A percentile compares a stretch with the other conserved stretches of the same genome.
These are phyloP conservation scores for Incumbomyces delicatus DNA, from an alignment of 2,329 filamentous ascomycete genomes.

Conservation along the genomic window DNA sequence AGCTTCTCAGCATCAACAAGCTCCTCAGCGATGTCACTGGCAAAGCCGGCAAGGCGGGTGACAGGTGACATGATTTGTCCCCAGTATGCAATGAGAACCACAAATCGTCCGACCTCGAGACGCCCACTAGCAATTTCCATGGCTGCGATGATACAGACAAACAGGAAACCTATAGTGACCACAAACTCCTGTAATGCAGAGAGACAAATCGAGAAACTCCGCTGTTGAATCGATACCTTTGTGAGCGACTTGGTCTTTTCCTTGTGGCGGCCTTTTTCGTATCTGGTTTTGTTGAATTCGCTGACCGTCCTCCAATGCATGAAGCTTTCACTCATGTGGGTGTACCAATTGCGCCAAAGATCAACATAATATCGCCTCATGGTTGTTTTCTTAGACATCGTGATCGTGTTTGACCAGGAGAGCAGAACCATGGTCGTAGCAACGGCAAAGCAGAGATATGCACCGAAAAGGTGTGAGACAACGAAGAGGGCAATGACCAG, in stretches of 20 bases:
- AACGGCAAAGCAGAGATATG: slow-evolving; percentile 47
- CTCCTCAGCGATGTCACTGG: slow-evolving; percentile 40
- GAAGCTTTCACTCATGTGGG: slow-evolving; percentile 49
- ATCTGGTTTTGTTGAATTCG: slow-evolving; percentile 47
- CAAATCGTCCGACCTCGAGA: slow-evolving; percentile 50
- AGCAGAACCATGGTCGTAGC: slow-evolving; percentile 41
- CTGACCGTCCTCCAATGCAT: slow-evolving; percentile 51
- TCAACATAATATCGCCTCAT: slow-evolving; percentile 31
- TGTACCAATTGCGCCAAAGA: slow-evolving; percentile 28
- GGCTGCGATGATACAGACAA: slow-evolving; percentile 43
- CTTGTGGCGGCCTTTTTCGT: slow-evolving; percentile 45
- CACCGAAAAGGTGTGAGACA: slow-evolving; percentile 51
- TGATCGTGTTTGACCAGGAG: slow-evolving; percentile 38
- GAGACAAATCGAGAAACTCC: slow-evolving; percentile 15
- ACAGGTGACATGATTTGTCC: slow-evolving; percentile 40
- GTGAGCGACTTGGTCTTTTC: slow-evolving; percentile 9
- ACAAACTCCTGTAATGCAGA: slow-evolving; percentile 2
- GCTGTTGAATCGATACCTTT: not conserved
- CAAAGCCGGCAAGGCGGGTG: slow-evolving; percentile 40
- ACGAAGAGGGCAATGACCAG: slow-evolving; percentile 50
- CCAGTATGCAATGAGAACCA: slow-evolving; percentile 60
- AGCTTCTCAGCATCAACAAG: slow-evolving; percentile 54
- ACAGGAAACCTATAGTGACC: slow-evolving; percentile 27
- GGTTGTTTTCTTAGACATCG: slow-evolving; percentile 31
- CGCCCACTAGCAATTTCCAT: slow-evolving; percentile 42